Evolutionary conservation across 2,329 filamentous ascomycete species (phyloP), one percentile per base, ranked within the genome.

Genomic region (Didymella exigua): DNA sequence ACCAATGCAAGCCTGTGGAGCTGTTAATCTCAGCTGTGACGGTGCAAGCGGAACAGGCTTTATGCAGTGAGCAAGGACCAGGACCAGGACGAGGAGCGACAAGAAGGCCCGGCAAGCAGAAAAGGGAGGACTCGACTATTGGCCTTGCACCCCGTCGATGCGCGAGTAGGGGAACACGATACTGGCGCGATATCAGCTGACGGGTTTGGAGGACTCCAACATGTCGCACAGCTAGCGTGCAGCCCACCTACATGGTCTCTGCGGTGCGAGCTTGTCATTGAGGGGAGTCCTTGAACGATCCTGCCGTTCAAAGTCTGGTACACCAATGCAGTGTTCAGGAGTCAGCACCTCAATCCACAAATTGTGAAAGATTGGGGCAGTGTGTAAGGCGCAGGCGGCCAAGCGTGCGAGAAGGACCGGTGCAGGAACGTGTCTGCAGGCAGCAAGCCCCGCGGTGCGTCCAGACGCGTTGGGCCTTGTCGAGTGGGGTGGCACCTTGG

Each of bases 141-240:
- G 19, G 36, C 21, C 16, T 55, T 41, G 24, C 23, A 49, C 14
- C 48, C 55, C 38, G 48, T 41, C 31, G 19, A 2, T 33, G 31
- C 24, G 16, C 11, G 23, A 38, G 16, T n/a, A 38, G 26, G 51
- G 45, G 30, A 11, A 37, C 52, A 41, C 52, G 45, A 55, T 55
- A 55, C 21, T 40, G 41, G 41, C 52, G 46, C 51, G 45, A 19
- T 6, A 37, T 54, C 51, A 54, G 51, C 51, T 54, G 51, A 54
- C 33, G 9, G 40, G 23, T 29, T 13, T 23, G 27, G 13, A 38
- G 24, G 18, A 26, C 45, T 45, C 19, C 30, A 11, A 18, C 21
- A n/a, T n/a, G 26, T n/a, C 18, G 21, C 16, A 34, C 31, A 34
- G 31, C 16, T 6, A 34, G 16, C 16, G n/a, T n/a, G 48, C 45